Conservation (phyloP, 225 moss, liverwort and hornwort species). For the Asterella californica region DNA sequence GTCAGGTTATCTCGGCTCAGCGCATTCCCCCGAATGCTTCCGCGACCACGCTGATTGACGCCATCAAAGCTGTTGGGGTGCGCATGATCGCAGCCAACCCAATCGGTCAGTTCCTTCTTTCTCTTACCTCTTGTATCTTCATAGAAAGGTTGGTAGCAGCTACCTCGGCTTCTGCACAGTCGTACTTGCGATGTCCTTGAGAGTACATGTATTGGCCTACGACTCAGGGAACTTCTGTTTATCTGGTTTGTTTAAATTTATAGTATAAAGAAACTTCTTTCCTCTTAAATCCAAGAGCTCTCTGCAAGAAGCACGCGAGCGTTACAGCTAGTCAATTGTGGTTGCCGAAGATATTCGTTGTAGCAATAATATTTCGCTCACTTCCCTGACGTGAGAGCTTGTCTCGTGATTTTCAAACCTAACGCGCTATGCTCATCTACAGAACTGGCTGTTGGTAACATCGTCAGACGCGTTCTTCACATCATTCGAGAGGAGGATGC, state of each 20-base stretch:
- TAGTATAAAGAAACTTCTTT: too few species aligned
- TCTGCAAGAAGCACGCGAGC: too few species aligned
- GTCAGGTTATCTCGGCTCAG: slow-evolving; percentile 85
- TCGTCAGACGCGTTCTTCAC: slow-evolving; percentile 84
- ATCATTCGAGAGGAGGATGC: slow-evolving; percentile 97
- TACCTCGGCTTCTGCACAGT: too few species aligned
- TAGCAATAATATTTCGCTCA: too few species aligned
- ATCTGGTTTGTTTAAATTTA: too few species aligned
- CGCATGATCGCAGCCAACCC: slow-evolving; percentile 97
- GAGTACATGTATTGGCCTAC: too few species aligned
- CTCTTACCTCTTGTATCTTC: neutral
- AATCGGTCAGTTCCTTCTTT: slow-evolving; percentile 53
- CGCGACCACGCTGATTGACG: slow-evolving; percentile 69
- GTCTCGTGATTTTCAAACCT: neutral
- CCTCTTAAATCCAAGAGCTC: too few species aligned
- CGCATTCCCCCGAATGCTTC: slow-evolving; percentile 76
- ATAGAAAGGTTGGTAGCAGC: neutral
- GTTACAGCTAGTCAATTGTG: too few species aligned
- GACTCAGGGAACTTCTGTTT: too few species aligned
- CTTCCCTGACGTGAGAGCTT: neutral
- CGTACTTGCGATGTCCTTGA: too few species aligned
- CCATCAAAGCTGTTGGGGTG: slow-evolving; percentile 74
- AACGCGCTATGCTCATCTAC: slow-evolving; percentile 9
- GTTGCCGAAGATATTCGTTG: too few species aligned
- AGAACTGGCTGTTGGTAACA: slow-evolving; percentile 94